Evolutionary conservation across 805 yeast genomes (phyloP), one percentile per base, ranked within the genome.

Genomic region (Candida endomychidarum): DNA sequence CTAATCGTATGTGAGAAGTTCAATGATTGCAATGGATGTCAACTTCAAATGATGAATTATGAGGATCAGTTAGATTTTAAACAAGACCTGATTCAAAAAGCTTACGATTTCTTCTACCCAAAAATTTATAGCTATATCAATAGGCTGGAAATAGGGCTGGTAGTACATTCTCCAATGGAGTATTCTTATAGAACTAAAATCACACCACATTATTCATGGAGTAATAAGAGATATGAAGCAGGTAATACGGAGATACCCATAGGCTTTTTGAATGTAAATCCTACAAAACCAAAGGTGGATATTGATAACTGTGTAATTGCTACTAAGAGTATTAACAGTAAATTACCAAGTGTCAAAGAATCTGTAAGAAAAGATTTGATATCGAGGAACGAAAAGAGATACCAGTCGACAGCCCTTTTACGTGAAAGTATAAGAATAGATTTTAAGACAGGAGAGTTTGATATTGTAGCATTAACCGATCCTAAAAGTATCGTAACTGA

Each of bases 21-120:
- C 42, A 46, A 57, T 8, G 46, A 42, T 21, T 71, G 76, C 40
- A 49, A 56, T 33, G 76, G 75, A 2, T 71, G 76, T 45, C 70
- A 69, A 37, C 53, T 64, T 15, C 76, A 71, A 41, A 67, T 66
- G 72, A 21, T 70, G 12, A 41, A 53, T 4, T 64, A 70, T 38
- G 63, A 62, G 3, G 56, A 60, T n/a, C 76, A 71, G 43, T 52
- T 70, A 15, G 36, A 43, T 2, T 57, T 56, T 37, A 71, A 71
- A 42, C 51, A 51, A 33, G 34, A 40, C 5, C 49, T 58, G 1
- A 61, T 71, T 14, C 31, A 49, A 11, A 58, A 54, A 32, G 76
- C 75, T 2, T 70, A 52, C 41, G 40, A 43, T 11, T 65, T 47
- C 42, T 66, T 65, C 43, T 57, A 52, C 40, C 73, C 74, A 1